phyloP scores from a whole-genome alignment of 2,329 filamentous ascomycete species.

The Aureobasidium sp. region DNA sequence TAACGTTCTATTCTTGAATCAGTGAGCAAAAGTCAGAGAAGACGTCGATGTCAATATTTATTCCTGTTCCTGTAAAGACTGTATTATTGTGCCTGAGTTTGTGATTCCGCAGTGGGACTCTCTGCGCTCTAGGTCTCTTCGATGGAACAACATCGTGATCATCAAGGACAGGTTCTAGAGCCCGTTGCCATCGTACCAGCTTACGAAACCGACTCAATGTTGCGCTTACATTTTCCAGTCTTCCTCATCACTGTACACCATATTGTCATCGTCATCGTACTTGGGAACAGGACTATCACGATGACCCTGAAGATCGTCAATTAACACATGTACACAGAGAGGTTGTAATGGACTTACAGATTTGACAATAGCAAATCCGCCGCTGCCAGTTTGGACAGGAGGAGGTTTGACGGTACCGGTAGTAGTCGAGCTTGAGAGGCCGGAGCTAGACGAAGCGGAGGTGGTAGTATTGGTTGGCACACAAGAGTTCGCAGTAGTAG shows the following conservation, averaged over 20 bases:
- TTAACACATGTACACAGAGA: too few species aligned
- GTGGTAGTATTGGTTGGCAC: not conserved
- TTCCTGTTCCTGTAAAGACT: not conserved
- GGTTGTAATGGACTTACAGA: not conserved
- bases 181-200: not conserved
- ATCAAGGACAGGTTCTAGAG: not conserved
- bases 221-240: not conserved
- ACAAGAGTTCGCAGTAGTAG: not conserved
- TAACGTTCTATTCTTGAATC: not conserved
- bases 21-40: not conserved
- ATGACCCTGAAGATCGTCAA: not conserved
- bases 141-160: too few species aligned
- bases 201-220: not conserved
- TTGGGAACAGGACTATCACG: not conserved
- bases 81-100: not conserved
- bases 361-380: not conserved
- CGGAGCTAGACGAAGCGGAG: not conserved
- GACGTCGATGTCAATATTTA: not conserved
- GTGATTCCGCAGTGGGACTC: not conserved
- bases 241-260: not conserved
- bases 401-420: not conserved
- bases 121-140: not conserved
- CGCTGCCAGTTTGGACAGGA: not conserved
- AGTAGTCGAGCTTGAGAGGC: not conserved
- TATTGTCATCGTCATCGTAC: not conserved